Conservation (phyloP, 805 yeast genomes). For the Suhomyces kilbournensis region DNA sequence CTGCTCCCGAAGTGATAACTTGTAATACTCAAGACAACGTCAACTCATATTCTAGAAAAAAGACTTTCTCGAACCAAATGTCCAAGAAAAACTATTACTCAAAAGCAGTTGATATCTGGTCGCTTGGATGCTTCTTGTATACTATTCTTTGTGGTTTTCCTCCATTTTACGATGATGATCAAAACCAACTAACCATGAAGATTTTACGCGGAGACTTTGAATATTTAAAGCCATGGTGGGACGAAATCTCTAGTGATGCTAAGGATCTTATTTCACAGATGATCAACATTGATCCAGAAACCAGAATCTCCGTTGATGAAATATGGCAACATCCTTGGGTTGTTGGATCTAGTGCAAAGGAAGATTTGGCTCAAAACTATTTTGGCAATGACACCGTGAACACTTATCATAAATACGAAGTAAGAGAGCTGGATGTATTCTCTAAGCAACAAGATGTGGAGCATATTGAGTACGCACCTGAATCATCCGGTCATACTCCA, state of each 20-base stretch:
- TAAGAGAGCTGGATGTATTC: background rate
- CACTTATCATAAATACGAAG: constrained; percentile 4
- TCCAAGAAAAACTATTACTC: constrained; percentile 53
- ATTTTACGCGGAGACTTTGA: constrained; percentile 69
- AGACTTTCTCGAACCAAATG: constrained; percentile 12
- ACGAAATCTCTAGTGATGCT: constrained; percentile 70
- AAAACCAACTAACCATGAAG: constrained; percentile 58
- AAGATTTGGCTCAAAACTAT: background rate
- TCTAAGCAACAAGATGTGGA: constrained; percentile 5
- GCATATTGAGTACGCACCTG: constrained; percentile 5
- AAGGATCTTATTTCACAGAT: constrained; percentile 64
- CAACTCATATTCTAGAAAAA: constrained; percentile 4
- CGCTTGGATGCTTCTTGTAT: constrained; percentile 67
- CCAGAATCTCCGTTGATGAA: constrained; percentile 66
- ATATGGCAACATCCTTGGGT: constrained; percentile 72
- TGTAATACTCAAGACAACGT: constrained; percentile 17
- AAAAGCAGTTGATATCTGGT: constrained; percentile 72
- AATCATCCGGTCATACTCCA: background rate
- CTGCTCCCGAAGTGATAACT: constrained; percentile 69
- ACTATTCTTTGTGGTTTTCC: constrained; percentile 72
- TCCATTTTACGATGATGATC: constrained; percentile 72
- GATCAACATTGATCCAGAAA: constrained; percentile 65
- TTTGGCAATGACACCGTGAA: constrained; percentile 3
- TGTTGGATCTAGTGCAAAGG: constrained; percentile 8
- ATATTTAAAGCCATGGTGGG: constrained; percentile 88